A percentile compares a stretch with the other conserved stretches of the same genome.
These are phyloP conservation scores for Pyrenochaeta sp. DNA, from an alignment of 2,329 filamentous ascomycete species.

Conservation along the genomic window DNA sequence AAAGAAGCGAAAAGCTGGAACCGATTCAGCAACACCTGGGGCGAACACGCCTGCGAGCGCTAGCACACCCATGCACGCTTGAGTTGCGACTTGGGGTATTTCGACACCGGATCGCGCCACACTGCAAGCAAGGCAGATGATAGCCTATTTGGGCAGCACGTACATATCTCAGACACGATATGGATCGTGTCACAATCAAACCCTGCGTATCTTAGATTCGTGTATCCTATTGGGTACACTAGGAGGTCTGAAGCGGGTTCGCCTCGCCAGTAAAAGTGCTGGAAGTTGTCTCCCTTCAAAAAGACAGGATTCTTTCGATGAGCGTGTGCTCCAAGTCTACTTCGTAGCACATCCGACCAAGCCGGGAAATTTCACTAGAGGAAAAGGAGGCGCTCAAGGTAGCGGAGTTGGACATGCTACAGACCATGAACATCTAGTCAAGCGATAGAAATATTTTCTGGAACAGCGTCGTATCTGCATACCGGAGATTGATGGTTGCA, in stretches of 20 bases:
- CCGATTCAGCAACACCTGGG: slow-evolving; percentile 45
- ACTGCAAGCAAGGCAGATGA: not conserved
- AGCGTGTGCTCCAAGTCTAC: too few relatives aligned
- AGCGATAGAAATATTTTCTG: too few relatives aligned
- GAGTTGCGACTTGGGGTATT: slow-evolving; percentile 7
- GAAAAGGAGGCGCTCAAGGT: too few relatives aligned
- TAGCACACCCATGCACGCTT: slow-evolving; percentile 43
- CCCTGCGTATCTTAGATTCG: slow-evolving; percentile 4
- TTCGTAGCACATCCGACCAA: too few relatives aligned
- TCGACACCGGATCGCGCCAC: slow-evolving; percentile 4
- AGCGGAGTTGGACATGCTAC: too few relatives aligned
- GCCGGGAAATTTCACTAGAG: too few relatives aligned
- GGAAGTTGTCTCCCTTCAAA: not conserved
- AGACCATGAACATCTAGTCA: too few relatives aligned
- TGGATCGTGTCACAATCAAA: slow-evolving; percentile 6
- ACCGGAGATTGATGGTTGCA: too few relatives aligned
- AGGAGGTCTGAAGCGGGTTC: slow-evolving; percentile 5
- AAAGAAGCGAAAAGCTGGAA: slow-evolving; percentile 46
- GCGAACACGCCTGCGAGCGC: slow-evolving; percentile 41
- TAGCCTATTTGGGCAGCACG: slow-evolving; percentile 2
- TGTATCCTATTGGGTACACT: slow-evolving; percentile 2
- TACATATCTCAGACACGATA: slow-evolving; percentile 13
- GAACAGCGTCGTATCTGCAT: too few relatives aligned
- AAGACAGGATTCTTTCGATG: too few relatives aligned
- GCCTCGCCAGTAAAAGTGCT: slow-evolving; percentile 1